Base-by-base conservation (phyloP, 2,329 filamentous ascomycete species). In the Bipolaris bicolor region DNA sequence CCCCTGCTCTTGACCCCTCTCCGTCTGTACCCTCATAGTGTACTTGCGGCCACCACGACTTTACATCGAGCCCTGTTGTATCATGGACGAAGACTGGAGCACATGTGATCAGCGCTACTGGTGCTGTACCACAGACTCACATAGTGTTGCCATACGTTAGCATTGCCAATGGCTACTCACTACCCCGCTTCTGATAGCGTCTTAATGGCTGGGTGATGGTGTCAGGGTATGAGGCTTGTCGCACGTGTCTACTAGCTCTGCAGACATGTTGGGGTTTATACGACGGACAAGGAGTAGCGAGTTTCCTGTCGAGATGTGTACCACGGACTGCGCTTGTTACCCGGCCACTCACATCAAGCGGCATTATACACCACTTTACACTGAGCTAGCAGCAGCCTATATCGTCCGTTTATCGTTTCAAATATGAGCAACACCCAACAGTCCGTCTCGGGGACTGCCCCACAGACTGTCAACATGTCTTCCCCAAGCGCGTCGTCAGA, bases 361-460 rank as follows among this genome's bases (percentile, higher is more conserved):
- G 59, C 63, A 56, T n/a, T 67, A 13, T 64, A 66, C 69, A 69
- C 67, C 63, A 57, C 63, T 45, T 65, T 58, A 62, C 57, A 64
- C 34, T 47, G 18, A 49, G 50, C 53, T 49, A 22, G 51, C 54
- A 51, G 49, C 44, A 59, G 63, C 53, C 56, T 34, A 10, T 39
- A 40, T 33, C 7, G 33, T 31, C 37, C n/a, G 2, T 7, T 13
- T 18, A 18, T 37, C 33, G 16, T 24, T 7, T 36, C 10, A 31
- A 45, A 16, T 16, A 46, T 33, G 26, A 39, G 13, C 24, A 31
- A 5, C 15, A 15, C 36, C 5, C 33, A 43, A 11, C 18, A 22
- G 13, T 4, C 29, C 5, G 24, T 31, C 34, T 41, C 51, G 7
- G 24, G 24, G 11, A 22, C 7, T 2, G 34, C 16, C 31, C 16